Percentiles rank a stretch among this genome's conserved stretches.
Conservation (phyloP, 805 yeast species). For the Ogataea salicorniae region DNA sequence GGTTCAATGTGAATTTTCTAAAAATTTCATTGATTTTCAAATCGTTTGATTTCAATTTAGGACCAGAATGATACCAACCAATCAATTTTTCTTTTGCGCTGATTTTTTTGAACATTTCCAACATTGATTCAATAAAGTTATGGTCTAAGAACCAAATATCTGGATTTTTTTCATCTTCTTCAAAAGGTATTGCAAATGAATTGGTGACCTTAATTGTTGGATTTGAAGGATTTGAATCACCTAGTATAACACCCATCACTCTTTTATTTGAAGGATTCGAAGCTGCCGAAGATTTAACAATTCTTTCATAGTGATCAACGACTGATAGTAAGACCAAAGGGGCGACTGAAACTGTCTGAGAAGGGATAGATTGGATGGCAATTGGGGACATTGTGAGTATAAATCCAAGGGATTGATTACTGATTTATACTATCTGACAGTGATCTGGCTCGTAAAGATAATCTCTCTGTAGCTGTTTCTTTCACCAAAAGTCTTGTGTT, state of each 20-base stretch:
- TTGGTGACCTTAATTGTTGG: constrained; percentile 70
- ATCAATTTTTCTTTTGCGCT: constrained; percentile 93
- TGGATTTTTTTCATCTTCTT: constrained; percentile 89
- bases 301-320: constrained; percentile 91
- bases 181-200: constrained; percentile 96
- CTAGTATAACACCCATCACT: constrained; percentile 91
- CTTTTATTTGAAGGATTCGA: constrained; percentile 48
- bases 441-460: too few species aligned
- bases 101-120: constrained; percentile 95
- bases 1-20: constrained; percentile 75
- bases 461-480: not conserved
- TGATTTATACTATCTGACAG: too few species aligned
- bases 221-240: constrained; percentile 55
- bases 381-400: not conserved
- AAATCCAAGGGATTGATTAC: too few species aligned
- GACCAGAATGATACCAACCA: constrained; percentile 99
- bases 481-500: not conserved
- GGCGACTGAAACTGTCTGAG: constrained; percentile 73
- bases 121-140: constrained; percentile 92
- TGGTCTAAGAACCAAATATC: constrained; percentile 97
- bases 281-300: constrained; percentile 38
- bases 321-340: constrained; percentile 92
- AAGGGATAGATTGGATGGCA: constrained; percentile 7
- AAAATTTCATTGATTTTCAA: constrained; percentile 86
- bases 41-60: constrained; percentile 83